phyloP scores from a whole-genome alignment of 2,329 filamentous ascomycete genomes.

The Paecilomyces dactylethromorphus region DNA sequence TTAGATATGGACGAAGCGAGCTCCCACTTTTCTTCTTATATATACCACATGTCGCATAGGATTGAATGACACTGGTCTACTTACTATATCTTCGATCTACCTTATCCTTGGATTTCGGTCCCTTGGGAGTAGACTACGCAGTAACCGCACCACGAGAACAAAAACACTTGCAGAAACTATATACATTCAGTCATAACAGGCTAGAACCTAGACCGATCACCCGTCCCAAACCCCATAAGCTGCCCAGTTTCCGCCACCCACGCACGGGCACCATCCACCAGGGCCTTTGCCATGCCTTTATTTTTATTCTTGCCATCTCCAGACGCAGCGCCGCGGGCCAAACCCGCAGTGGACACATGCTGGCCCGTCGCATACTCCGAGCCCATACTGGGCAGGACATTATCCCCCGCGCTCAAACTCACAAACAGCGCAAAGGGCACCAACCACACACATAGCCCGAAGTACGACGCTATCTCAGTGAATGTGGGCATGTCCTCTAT shows the following conservation, averaged over 20 bases:
- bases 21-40: background rate
- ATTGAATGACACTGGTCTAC: background rate
- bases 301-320: constrained; percentile 41
- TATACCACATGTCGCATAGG: background rate
- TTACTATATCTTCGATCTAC: background rate
- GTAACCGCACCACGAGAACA: too few relatives aligned
- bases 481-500: constrained; percentile 63
- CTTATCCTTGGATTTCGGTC: background rate
- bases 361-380: constrained; percentile 62
- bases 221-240: constrained; percentile 56
- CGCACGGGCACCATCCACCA: constrained; percentile 53
- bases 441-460: constrained; percentile 93
- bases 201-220: constrained; percentile 47
- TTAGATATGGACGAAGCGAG: background rate
- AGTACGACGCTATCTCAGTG: constrained; percentile 91
- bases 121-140: background rate
- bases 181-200: background rate
- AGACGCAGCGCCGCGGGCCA: constrained; percentile 16
- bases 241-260: constrained; percentile 59
- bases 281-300: constrained; percentile 57
- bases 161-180: background rate
- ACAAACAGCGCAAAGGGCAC: constrained; percentile 95
- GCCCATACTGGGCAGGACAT: constrained; percentile 88
- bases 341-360: constrained; percentile 14
- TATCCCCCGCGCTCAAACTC: constrained; percentile 86